Conservation (phyloP, 495 filamentous ascomycete genomes). For the Neurospora sublineolata region DNA sequence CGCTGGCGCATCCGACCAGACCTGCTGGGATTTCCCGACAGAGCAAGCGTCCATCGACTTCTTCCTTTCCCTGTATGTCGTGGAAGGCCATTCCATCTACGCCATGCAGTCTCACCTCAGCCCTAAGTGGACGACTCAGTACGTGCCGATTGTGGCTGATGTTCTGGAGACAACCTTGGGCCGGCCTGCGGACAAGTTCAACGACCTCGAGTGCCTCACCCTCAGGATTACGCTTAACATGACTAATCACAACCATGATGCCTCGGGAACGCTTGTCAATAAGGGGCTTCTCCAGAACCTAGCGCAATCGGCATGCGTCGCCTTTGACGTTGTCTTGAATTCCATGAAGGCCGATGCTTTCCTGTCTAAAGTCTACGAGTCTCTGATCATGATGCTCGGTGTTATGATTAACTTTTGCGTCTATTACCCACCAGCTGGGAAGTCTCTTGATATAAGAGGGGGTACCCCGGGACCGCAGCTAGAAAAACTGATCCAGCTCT, state of each 20-base stretch:
- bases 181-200: slow-evolving; percentile 19
- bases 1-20: slow-evolving; percentile 18
- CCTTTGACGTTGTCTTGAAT: slow-evolving; percentile 33
- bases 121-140: slow-evolving; percentile 26
- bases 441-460: slow-evolving; percentile 22
- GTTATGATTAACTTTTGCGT: slow-evolving; percentile 86
- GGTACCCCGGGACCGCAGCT: slow-evolving; percentile 24
- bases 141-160: slow-evolving; percentile 29
- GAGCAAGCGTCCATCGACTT: slow-evolving; percentile 26
- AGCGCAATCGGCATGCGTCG: slow-evolving; percentile 27
- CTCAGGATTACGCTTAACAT: slow-evolving; percentile 75
- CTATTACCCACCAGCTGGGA: slow-evolving; percentile 45
- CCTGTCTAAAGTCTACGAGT: slow-evolving; percentile 43
- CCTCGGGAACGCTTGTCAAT: slow-evolving; percentile 55
- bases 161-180: slow-evolving; percentile 23
- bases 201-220: slow-evolving; percentile 28
- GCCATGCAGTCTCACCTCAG: slow-evolving; percentile 24
- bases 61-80: slow-evolving; percentile 27
- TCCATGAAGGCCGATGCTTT: slow-evolving; percentile 27
- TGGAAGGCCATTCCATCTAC: slow-evolving; percentile 33
- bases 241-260: slow-evolving; percentile 65
- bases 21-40: slow-evolving; percentile 24
- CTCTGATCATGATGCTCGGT: slow-evolving; percentile 67
- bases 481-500: slow-evolving; percentile 35
- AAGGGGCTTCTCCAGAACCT: slow-evolving; percentile 46